Percentiles rank a stretch among this genome's conserved stretches.
Evolutionary conservation across 2,329 filamentous ascomycete species (phyloP).

Genomic region (Monosporascus sp.): DNA sequence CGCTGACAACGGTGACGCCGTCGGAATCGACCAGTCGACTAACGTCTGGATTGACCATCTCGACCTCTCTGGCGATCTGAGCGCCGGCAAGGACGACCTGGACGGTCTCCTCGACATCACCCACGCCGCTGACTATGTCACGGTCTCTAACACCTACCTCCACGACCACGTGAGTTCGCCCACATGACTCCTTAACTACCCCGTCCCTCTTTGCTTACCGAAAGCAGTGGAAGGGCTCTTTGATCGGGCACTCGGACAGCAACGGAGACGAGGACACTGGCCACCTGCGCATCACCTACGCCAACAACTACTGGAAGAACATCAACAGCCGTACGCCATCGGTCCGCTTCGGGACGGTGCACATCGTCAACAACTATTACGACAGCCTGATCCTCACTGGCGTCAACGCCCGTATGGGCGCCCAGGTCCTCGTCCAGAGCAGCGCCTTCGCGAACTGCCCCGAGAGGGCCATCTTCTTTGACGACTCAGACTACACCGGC

Average conservation of each 20-base stretch:
- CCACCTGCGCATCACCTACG: conserved; percentile 58
- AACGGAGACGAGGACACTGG: conserved; percentile 55
- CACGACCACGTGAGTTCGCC: conserved; percentile 30
- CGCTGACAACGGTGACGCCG: conserved; percentile 40
- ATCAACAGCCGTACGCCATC: conserved; percentile 59
- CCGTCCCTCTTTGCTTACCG: background rate
- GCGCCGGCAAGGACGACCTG: conserved; percentile 36
- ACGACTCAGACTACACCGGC: conserved; percentile 35
- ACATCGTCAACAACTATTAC: conserved; percentile 51
- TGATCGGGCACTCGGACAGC: conserved; percentile 55
- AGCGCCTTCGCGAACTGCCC: background rate
- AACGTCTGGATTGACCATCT: conserved; percentile 45
- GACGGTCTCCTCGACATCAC: conserved; percentile 39
- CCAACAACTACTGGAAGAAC: conserved; percentile 62
- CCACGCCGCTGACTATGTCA: conserved; percentile 38
- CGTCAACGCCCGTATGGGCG: conserved; percentile 48
- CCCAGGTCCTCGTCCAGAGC: conserved; percentile 45
- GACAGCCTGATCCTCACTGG: conserved; percentile 37
- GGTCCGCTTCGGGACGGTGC: conserved; percentile 61
- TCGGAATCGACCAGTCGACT: conserved; percentile 40
- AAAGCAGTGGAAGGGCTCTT: conserved; percentile 44
- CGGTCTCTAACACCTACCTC: conserved; percentile 36
- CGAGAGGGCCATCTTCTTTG: conserved; percentile 17
- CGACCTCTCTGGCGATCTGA: conserved; percentile 32
- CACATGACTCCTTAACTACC: background rate